Percentiles rank a stretch among this genome's conserved stretches.
phyloP scores from a whole-genome alignment of 2,329 filamentous ascomycete species.

The Beauveria medogensis region DNA sequence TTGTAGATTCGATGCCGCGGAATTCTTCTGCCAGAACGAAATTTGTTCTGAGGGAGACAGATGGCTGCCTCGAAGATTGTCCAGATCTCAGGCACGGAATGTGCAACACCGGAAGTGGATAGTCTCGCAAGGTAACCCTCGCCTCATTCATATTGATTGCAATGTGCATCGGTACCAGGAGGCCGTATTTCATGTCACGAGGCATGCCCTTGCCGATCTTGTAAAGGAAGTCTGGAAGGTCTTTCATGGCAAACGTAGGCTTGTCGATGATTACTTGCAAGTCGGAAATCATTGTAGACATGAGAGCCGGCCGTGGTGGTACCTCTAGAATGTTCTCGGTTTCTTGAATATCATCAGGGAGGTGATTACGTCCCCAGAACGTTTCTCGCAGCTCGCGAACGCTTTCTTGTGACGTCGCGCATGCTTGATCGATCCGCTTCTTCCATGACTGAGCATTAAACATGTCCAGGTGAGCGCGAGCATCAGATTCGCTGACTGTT shows the following conservation, averaged over 20 bases:
- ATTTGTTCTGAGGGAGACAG: conserved; percentile 76
- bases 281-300: conserved; percentile 74
- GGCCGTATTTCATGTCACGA: conserved; percentile 77
- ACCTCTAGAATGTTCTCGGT: conserved; percentile 79
- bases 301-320: conserved; percentile 74
- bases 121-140: conserved; percentile 79
- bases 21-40: conserved; percentile 96
- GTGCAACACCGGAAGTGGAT: conserved; percentile 85
- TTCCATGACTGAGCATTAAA: conserved; percentile 92
- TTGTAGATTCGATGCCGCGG: conserved; percentile 68
- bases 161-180: conserved; percentile 84
- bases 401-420: conserved; percentile 59
- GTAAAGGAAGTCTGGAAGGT: conserved; percentile 78
- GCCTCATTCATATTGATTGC: conserved; percentile 87
- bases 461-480: conserved; percentile 63
- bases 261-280: conserved; percentile 82
- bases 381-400: conserved; percentile 70
- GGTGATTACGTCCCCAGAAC: conserved; percentile 75
- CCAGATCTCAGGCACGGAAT: conserved; percentile 74
- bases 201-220: conserved; percentile 96
- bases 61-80: conserved; percentile 72
- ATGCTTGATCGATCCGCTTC: conserved; percentile 72
- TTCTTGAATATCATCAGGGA: conserved; percentile 75
- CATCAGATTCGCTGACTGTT: conserved; percentile 67
- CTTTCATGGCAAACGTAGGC: conserved; percentile 76